A percentile compares a stretch with the other conserved stretches of the same genome.
Conservation (phyloP, 192 early-diverging fungal species). For the Tieghemiomyces parasiticus region DNA sequence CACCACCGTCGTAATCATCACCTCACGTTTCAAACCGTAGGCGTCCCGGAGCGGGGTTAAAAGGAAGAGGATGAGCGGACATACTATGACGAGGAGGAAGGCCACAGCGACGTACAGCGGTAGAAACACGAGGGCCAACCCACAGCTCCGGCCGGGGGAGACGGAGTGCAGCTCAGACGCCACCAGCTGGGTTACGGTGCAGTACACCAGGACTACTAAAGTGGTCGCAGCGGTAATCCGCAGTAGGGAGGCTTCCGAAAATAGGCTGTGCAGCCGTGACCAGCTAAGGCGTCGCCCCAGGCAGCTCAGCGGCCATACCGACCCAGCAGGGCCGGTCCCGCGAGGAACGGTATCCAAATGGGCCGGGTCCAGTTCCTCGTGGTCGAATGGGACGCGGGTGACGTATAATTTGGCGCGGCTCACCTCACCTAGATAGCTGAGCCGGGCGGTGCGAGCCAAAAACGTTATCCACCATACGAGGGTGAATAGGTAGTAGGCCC, state of each 20-base stretch:
- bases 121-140: background rate
- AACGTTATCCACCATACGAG: background rate
- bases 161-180: background rate
- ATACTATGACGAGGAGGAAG: background rate
- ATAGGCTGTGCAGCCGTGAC: background rate
- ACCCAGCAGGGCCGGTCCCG: background rate
- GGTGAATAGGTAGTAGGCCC: background rate
- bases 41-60: background rate
- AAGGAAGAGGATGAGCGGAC: background rate
- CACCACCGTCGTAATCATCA: background rate
- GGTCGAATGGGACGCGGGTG: background rate
- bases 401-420: conserved; percentile 2
- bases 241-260: background rate
- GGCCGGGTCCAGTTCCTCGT: background rate
- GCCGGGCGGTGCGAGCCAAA: background rate
- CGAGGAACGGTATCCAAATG: background rate
- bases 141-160: background rate
- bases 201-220: background rate
- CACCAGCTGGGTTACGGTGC: background rate
- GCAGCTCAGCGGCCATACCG: background rate
- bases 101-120: background rate
- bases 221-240: background rate
- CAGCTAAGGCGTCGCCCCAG: background rate
- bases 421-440: background rate
- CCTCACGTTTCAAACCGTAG: background rate